A percentile compares a stretch with the other conserved stretches of the same genome.
Conservation (phyloP, 2,329 filamentous ascomycete genomes). For the Davidsoniella neocaledoniae region DNA sequence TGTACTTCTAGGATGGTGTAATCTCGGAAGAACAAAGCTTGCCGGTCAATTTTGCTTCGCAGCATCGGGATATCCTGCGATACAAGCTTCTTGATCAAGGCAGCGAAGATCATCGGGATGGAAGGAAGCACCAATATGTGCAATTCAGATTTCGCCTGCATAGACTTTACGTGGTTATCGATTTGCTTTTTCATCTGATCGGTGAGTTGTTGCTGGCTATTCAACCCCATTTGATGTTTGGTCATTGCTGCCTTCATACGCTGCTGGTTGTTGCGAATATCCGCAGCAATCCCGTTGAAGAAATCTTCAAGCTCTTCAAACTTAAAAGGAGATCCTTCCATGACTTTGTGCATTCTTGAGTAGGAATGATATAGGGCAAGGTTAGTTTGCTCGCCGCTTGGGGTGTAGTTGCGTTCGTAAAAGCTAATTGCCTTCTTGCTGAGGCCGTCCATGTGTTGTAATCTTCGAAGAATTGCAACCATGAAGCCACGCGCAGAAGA, state of each 20-base stretch:
- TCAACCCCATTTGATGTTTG: constrained; percentile 1
- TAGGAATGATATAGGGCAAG: constrained; percentile 40
- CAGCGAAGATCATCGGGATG: constrained; percentile 30
- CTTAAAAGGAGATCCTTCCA: constrained; percentile 35
- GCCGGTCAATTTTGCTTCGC: constrained; percentile 42
- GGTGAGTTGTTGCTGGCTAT: constrained; percentile 13
- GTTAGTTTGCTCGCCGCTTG: constrained; percentile 27
- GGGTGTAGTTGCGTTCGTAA: constrained; percentile 27
- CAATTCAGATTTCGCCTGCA: constrained; percentile 34
- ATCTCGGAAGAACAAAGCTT: constrained; percentile 56
- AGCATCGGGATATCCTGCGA: constrained; percentile 40
- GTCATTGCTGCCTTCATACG: constrained; percentile 8
- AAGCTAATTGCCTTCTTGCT: constrained; percentile 33
- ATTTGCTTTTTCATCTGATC: constrained; percentile 22
- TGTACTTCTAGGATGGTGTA: constrained; percentile 52
- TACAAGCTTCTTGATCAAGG: constrained; percentile 50
- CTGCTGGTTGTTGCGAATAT: constrained; percentile 30
- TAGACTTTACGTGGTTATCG: constrained; percentile 27
- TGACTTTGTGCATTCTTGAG: constrained; percentile 34
- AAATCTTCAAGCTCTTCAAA: constrained; percentile 46
- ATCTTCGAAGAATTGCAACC: constrained; percentile 47
- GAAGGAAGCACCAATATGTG: constrained; percentile 32
- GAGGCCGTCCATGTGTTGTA: constrained; percentile 38
- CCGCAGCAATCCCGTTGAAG: constrained; percentile 30
- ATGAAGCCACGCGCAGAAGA: constrained; percentile 60